Evolutionary conservation across 2,329 filamentous ascomycete species (phyloP).

Genomic region (Fusarium foetens): DNA sequence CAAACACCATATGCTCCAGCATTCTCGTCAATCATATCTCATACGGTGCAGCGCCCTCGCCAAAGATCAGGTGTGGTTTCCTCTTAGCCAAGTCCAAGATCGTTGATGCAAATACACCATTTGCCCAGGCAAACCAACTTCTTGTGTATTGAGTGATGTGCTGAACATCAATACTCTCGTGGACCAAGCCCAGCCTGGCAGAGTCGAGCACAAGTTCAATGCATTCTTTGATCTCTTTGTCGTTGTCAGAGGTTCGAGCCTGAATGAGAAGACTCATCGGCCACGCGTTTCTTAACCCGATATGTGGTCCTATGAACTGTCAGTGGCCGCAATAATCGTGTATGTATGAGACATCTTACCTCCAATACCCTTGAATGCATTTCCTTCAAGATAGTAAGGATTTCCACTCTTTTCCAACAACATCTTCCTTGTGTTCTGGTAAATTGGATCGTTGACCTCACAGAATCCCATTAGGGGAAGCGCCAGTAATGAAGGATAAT

Average conservation of each 20-base stretch:
- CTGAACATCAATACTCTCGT: conserved; percentile 92
- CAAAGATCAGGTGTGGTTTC: conserved; percentile 90
- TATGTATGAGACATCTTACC: conserved; percentile 59
- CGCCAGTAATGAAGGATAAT: conserved; percentile 82
- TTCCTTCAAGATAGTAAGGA: conserved; percentile 86
- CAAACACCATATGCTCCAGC: not conserved
- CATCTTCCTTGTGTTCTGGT: conserved; percentile 86
- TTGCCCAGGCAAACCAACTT: conserved; percentile 98
- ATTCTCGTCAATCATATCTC: conserved; percentile 51
- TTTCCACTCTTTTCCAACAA: conserved; percentile 80
- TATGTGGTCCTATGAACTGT: conserved; percentile 63
- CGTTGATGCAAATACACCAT: conserved; percentile 93
- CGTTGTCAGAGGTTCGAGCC: conserved; percentile 86
- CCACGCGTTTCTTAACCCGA: conserved; percentile 92
- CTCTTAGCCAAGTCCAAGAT: conserved; percentile 88
- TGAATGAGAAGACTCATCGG: conserved; percentile 95
- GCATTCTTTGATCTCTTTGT: conserved; percentile 81
- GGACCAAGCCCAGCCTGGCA: conserved; percentile 81
- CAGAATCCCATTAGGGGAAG: conserved; percentile 84
- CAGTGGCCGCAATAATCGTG: not conserved
- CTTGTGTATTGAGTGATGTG: conserved; percentile 74
- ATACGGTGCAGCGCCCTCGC: conserved; percentile 69
- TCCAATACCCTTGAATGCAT: conserved; percentile 86
- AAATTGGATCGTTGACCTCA: conserved; percentile 71
- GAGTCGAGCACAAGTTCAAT: conserved; percentile 79